Evolutionary conservation across 108 stramenopile species (phyloP).

Genomic region (Fistulifera pelliculosa): DNA sequence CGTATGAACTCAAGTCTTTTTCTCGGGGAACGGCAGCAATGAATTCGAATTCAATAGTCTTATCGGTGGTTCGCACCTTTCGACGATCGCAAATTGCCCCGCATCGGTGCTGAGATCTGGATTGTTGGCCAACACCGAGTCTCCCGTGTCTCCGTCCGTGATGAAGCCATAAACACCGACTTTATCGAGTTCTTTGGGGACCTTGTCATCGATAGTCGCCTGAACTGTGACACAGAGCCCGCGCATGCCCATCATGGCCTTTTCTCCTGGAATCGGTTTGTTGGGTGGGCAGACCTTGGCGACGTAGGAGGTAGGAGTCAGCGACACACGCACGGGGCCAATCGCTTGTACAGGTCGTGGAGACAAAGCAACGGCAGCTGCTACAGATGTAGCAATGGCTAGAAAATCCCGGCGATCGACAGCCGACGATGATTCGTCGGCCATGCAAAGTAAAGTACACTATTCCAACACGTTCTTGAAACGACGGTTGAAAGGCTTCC

Average conservation of each 20-base stretch:
- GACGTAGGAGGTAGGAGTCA: slow-evolving; percentile 57
- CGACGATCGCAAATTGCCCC: slow-evolving; percentile 86
- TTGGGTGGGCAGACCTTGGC: slow-evolving; percentile 71
- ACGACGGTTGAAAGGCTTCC: too few species aligned
- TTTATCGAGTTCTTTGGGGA: slow-evolving; percentile 58
- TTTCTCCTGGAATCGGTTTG: slow-evolving; percentile 88
- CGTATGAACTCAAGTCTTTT: slow-evolving; percentile 49
- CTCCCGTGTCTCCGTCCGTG: slow-evolving; percentile 58
- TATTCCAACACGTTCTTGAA: too few species aligned
- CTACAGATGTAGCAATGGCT: neutral
- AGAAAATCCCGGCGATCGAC: neutral
- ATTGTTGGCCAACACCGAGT: slow-evolving; percentile 87
- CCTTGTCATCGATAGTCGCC: slow-evolving; percentile 38
- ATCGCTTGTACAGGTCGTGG: slow-evolving; percentile 44
- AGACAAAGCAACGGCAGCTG: neutral
- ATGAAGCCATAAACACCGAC: slow-evolving; percentile 42
- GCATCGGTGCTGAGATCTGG: slow-evolving; percentile 86
- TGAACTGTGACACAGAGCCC: slow-evolving; percentile 83
- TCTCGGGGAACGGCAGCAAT: slow-evolving; percentile 80
- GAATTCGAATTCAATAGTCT: slow-evolving; percentile 73
- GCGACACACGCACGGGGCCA: slow-evolving; percentile 78
- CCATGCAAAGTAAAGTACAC: too few species aligned
- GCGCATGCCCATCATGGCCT: slow-evolving; percentile 90
- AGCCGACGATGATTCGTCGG: neutral
- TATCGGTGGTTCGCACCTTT: slow-evolving; percentile 50